These are phyloP conservation scores for Echeveria elegans DNA, from an alignment of 164 flowering plant genomes.

Conservation along the genomic window DNA sequence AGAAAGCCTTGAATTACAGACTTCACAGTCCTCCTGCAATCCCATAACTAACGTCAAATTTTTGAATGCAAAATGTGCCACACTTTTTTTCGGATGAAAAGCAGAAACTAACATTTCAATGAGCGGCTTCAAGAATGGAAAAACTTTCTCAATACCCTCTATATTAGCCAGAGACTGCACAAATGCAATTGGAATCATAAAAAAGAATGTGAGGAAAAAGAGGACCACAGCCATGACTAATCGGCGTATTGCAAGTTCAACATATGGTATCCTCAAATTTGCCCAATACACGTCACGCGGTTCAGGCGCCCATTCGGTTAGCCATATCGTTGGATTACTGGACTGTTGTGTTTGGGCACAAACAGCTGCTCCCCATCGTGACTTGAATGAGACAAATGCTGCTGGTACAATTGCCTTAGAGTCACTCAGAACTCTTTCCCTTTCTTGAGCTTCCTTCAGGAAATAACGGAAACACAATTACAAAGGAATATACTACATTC, in stretches of 20 bases:
- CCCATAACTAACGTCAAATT: neutral
- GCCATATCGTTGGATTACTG: constrained; percentile 86
- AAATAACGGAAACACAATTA: neutral
- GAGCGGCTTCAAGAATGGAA: constrained; percentile 82
- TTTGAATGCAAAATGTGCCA: neutral
- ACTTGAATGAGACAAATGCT: constrained; percentile 85
- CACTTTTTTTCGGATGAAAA: neutral
- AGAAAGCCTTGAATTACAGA: constrained; percentile 96
- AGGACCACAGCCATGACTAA: constrained; percentile 57
- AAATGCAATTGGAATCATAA: constrained; percentile 98
- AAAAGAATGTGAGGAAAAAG: constrained; percentile 83
- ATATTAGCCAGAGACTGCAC: constrained; percentile 98
- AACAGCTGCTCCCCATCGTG: constrained; percentile 98
- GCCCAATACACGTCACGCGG: constrained; percentile 93
- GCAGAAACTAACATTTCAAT: constrained; percentile 66
- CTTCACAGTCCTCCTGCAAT: constrained; percentile 74
- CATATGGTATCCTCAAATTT: constrained; percentile 84
- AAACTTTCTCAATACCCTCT: constrained; percentile 82
- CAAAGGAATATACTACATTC: neutral
- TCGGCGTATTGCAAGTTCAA: constrained; percentile 70
- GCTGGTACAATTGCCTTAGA: constrained; percentile 64
- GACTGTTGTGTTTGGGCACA: constrained; percentile 98
- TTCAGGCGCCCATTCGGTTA: constrained; percentile 96
- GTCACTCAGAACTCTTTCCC: constrained; percentile 58
- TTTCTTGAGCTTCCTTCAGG: constrained; percentile 62